Base-by-base conservation (phyloP, 2,329 filamentous ascomycete genomes). In the Chaetomium strumarium region DNA sequence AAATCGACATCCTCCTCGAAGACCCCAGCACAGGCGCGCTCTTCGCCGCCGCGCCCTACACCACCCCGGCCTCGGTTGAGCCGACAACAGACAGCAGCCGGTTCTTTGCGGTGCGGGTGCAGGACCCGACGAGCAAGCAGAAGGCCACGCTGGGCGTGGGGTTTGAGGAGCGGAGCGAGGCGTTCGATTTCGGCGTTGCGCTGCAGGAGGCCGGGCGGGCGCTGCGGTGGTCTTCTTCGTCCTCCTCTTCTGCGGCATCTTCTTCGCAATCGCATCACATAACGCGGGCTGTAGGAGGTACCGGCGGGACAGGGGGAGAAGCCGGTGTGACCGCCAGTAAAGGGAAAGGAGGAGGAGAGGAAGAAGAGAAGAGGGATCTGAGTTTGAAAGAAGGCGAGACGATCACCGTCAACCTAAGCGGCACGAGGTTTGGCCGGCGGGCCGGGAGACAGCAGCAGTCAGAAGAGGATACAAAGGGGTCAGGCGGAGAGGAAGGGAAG, bases 381-480 rank as follows among this genome's bases (percentile, higher is more conserved):
- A 91, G 87, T 63, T 68, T 96, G 58, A 95, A 95, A 68, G 89
- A 91, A 55, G 90, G 90, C 11, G 86, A 96, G 76, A 95, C 87
- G 16, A 95, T 95, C 61, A 89, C 85, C 20, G 84, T 95, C 58
- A 88, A 87, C 66, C 77, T 93, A 47, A 83, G 81, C 5, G 81
- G 82, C 19, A 69, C 69, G 45, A 75, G 75, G 58, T 75, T 79
- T 54, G 76, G 75, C 14, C 69, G 76, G 60, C 75, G 80, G 60
- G 45, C 75, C 67, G 56, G 53, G 17, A 34, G 53, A n/a, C 13
- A n/a, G 41, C 58, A 51, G 50, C 54, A 56, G 53, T 42, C 66
- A 62, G 66, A 64, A 52, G 59, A 16, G 20, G 65, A 45, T 31
- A 36, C 70, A 44, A 56, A 60, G 51, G 56, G 60, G 52, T 45